Conservation (phyloP, 148 eudicot species). For the Chenopodium formosanum region DNA sequence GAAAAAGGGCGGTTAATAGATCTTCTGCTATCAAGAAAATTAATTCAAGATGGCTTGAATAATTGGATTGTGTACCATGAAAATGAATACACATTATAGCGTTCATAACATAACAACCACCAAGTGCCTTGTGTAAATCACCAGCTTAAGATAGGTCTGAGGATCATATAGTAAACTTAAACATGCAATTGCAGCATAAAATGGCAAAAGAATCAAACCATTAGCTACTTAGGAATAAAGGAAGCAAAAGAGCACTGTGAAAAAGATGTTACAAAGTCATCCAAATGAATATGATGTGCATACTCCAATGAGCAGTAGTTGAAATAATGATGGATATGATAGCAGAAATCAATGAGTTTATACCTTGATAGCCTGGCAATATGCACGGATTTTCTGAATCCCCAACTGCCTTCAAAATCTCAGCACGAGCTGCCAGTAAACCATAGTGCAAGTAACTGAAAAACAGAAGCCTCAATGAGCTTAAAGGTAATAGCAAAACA, state of each 20-base stretch:
- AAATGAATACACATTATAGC: not conserved
- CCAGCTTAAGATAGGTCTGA: not conserved
- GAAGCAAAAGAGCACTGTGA: not conserved
- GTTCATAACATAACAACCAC: not conserved
- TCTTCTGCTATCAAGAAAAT: not conserved
- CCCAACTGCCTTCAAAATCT: constrained; percentile 67
- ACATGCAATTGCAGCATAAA: not conserved
- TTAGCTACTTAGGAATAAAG: not conserved
- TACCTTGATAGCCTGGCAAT: constrained; percentile 73
- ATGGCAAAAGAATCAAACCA: not conserved
- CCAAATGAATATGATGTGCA: not conserved
- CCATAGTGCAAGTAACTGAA: constrained; percentile 93
- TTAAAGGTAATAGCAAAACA: not conserved
- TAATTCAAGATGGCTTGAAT: not conserved
- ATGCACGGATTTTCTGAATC: constrained; percentile 74
- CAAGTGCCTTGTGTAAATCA: not conserved
- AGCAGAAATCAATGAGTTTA: constrained; percentile 10
- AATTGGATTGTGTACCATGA: not conserved
- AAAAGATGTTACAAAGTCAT: not conserved
- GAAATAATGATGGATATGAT: not conserved
- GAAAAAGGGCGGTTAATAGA: not conserved
- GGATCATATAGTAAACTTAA: not conserved
- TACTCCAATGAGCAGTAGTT: not conserved
- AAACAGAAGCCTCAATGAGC: constrained; percentile 11
- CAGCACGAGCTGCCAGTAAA: constrained; percentile 96